A percentile compares a stretch with the other conserved stretches of the same genome.
Evolutionary conservation across 2,329 filamentous ascomycete species (phyloP).

Genomic region (Ilyonectria destructans): DNA sequence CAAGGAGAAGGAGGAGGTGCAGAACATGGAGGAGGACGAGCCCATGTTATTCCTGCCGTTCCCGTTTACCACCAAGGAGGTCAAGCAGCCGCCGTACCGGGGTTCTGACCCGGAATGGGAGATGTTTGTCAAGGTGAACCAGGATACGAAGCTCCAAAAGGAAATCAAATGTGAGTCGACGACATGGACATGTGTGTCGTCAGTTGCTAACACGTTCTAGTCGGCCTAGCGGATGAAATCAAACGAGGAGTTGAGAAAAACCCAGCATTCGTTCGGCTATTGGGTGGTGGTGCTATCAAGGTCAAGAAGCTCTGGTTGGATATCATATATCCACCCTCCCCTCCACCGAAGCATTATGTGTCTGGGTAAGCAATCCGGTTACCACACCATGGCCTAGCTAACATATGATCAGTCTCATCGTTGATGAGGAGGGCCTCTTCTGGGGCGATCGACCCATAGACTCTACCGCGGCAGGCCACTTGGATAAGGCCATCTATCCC

Average conservation of each 20-base stretch:
- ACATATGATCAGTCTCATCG: slow-evolving; percentile 61
- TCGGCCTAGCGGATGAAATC: slow-evolving; percentile 54
- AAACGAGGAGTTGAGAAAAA: slow-evolving; percentile 59
- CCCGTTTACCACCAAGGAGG: slow-evolving; percentile 69
- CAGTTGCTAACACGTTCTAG: slow-evolving; percentile 43
- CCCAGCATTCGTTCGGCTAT: slow-evolving; percentile 57
- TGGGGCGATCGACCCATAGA: slow-evolving; percentile 67
- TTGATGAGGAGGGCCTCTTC: slow-evolving; percentile 65
- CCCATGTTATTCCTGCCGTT: slow-evolving; percentile 73
- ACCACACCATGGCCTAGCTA: background rate
- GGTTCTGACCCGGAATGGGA: slow-evolving; percentile 76
- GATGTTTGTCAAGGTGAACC: slow-evolving; percentile 72
- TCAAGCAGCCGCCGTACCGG: slow-evolving; percentile 67
- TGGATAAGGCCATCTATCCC: slow-evolving; percentile 69
- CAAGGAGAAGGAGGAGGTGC: slow-evolving; percentile 60
- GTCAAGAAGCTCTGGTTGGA: slow-evolving; percentile 73
- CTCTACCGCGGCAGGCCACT: slow-evolving; percentile 60
- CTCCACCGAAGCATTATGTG: slow-evolving; percentile 73
- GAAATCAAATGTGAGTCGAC: slow-evolving; percentile 63
- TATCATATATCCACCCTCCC: slow-evolving; percentile 71
- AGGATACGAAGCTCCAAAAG: slow-evolving; percentile 64
- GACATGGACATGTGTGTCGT: background rate
- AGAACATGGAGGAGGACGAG: slow-evolving; percentile 61
- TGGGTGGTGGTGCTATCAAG: slow-evolving; percentile 65
- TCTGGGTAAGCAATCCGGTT: slow-evolving; percentile 66